These are phyloP conservation scores for Hordeum vulgare DNA, from an alignment of 176 grass and related monocot genomes.

Conservation along the genomic window MorexV3_pseudomolecules_assembly NC_058519.1:541832385-541832884, in stretches of 20 bases:
- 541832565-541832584: conserved; percentile 48
- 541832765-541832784: conserved; percentile 87
- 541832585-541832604: conserved; percentile 87
- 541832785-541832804: conserved; percentile 51
- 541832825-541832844: conserved; percentile 16
- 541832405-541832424: conserved; percentile 19
- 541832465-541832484: conserved; percentile 75
- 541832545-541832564: conserved; percentile 74
- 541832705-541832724: conserved; percentile 29
- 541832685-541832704: conserved; percentile 49
- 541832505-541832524: conserved; percentile 56
- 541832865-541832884: conserved; percentile 62
- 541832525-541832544: conserved; percentile 85
- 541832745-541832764: conserved; percentile 85
- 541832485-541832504: conserved; percentile 62
- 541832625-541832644: conserved; percentile 38
- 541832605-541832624: conserved; percentile 56
- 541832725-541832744: conserved; percentile 77
- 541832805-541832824: neutral
- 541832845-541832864: neutral
- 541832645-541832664: conserved; percentile 37
- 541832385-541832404: conserved; percentile 91
- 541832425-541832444: neutral
- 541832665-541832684: conserved; percentile 87
- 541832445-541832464: conserved; percentile 17